Evolutionary conservation across 768 basidiomycete genomes (phyloP), one percentile per base, ranked within the genome.

Genomic region (Tulasnella sp.): DNA sequence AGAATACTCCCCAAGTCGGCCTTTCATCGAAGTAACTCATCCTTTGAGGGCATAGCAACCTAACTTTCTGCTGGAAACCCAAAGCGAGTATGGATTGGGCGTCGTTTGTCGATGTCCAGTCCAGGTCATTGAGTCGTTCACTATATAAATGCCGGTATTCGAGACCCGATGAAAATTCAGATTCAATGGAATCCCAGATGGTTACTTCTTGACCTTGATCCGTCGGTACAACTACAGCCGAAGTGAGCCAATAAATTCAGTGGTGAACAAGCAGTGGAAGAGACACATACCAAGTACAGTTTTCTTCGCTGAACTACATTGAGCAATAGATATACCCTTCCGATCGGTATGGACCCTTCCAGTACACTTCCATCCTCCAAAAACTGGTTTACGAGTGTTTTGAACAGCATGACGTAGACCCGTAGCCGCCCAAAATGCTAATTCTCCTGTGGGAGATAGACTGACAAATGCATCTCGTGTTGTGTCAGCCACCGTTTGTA

Each of bases 121-220:
- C 90, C 20, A 95, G 72, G 60, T 92, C 89, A 53, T 79, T 73
- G 37, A 95, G 57, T 16, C 31, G 33, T 5, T 63, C 61, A 3
- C 63, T 64, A 37, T 9, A 29, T 3, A 58, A 56, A 19, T 72
- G 70, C 35, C 72, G 70, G 61, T 81, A 83, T 64, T 95, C 92
- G 42, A 92, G 68, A 2, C 92, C 92, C 4, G 84, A 82, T 6
- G 88, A 79, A 64, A 96, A 96, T 64, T 93, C 87, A 15, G 86
- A 91, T 64, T 86, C 85, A 45, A 83, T 83, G 0, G 91, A 95
- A 64, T 96, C 90, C 93, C 93, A 98, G 15, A 98, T 89, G 0
- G 89, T 90, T 40, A 96, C 65, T 61, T 92, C 88, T 53, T 84
- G 73, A 0, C 81, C 82, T 16, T 76, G 73, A 0, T 70, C 59